Evolutionary conservation across 495 filamentous ascomycete genomes (phyloP).

Genomic region (Aspergillus carlsbadensis): DNA sequence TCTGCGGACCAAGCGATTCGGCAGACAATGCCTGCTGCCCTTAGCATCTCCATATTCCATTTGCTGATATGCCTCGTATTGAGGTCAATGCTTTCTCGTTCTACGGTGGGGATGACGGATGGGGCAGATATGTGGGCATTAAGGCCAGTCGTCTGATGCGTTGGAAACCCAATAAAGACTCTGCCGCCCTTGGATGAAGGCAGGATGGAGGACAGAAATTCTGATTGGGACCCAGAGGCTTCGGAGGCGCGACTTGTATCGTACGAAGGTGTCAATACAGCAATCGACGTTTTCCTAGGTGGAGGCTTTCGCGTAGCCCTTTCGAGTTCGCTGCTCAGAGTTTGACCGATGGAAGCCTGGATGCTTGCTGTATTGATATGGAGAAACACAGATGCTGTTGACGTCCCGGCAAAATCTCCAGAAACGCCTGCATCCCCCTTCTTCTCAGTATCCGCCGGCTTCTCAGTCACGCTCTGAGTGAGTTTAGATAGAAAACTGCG

Average conservation of each 20-base stretch:
- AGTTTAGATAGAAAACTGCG: constrained; percentile 80
- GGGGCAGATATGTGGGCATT: constrained; percentile 97
- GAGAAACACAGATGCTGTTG: constrained; percentile 78
- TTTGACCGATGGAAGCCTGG: constrained; percentile 62
- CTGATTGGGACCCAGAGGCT: constrained; percentile 56
- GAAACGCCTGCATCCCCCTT: constrained; percentile 36
- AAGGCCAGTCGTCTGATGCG: constrained; percentile 91
- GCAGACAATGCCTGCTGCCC: constrained; percentile 85
- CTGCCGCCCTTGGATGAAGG: constrained; percentile 76
- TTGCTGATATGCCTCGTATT: constrained; percentile 90
- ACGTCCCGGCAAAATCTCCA: constrained; percentile 62
- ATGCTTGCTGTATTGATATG: constrained; percentile 81
- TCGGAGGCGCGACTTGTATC: constrained; percentile 73
- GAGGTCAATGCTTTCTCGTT: constrained; percentile 93
- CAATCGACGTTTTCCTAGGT: constrained; percentile 78
- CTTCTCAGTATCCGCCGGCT: constrained; percentile 26
- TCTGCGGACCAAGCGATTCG: constrained; percentile 84
- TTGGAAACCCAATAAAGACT: constrained; percentile 97
- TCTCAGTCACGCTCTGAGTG: constrained; percentile 44
- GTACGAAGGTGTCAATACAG: constrained; percentile 86
- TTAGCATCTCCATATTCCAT: constrained; percentile 96
- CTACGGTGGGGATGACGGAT: constrained; percentile 97
- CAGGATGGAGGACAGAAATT: constrained; percentile 87
- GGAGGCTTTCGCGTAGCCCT: constrained; percentile 96
- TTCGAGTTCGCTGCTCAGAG: constrained; percentile 83